Evolutionary conservation across 768 basidiomycete species (phyloP), one percentile per base, ranked within the genome.

Genomic region (Boletus eberwhitei): DNA sequence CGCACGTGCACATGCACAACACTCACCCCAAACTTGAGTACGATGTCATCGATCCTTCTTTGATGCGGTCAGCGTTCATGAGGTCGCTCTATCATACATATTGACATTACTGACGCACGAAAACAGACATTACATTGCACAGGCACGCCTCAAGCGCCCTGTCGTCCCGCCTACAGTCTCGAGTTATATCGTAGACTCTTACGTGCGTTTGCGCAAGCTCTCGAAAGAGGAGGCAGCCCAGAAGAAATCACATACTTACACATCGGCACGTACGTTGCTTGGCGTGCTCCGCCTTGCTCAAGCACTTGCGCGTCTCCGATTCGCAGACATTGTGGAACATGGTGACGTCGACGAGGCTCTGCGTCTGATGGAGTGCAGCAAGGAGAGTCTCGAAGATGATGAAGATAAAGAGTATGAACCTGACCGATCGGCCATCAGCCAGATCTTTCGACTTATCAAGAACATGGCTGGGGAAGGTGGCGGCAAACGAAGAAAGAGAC

Each of bases 1-100:
- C 97, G 1, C 87, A 94, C 66, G 97, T 99, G 22, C 97, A 99
- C 70, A 98, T 98, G 97, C 81, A 93, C 73, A 93, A 88, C 56
- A 77, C 77, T 13, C 96, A 98, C 64, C 97, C 97, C 4, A 82
- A 85, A 49, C 79, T 96, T 40, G 88, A 90, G 42, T 77, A 83
- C 63, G 93, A 96, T 42, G 83, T 93, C 37, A 80, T 98, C 35
- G 86, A 93, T 40, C 93, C 96, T 9, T 76, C 80, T 17, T 74
- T 95, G 55, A 93, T 99, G 86, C 85, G 93, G 93, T 94, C 53
- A 52, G 79, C 4, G 13, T 37, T 39, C 16, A 17, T 12, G 34
- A 13, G 34, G 7, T 19, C 49, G 40, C 36, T 21, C 22, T 26
- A 12, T 42, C 39, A 16, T 38, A 55, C 46, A 22, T 38, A 12